Evolutionary conservation across 2,329 filamentous ascomycete genomes (phyloP).

Genomic region (Alternaria tenuissima): DNA sequence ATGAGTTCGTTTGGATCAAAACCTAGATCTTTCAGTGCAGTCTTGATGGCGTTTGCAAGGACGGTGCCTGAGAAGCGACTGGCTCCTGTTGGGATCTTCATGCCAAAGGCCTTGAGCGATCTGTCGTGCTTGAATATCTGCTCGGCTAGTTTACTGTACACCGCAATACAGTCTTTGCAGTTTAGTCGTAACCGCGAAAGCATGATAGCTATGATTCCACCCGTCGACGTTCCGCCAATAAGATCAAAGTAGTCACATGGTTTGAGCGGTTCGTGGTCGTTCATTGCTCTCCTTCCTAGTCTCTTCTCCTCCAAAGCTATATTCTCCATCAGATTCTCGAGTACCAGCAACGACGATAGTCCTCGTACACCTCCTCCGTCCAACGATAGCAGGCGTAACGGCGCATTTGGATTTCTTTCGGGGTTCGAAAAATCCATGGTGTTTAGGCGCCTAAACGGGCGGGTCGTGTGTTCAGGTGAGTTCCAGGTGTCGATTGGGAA

Average conservation of each 20-base stretch:
- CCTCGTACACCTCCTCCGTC: constrained; percentile 53
- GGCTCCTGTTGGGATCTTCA: constrained; percentile 48
- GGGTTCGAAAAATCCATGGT: constrained; percentile 37
- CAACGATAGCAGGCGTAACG: constrained; percentile 45
- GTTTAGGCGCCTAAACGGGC: neutral
- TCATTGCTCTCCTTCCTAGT: constrained; percentile 37
- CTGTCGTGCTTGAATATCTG: constrained; percentile 51
- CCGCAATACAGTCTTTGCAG: constrained; percentile 48
- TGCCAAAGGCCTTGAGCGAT: constrained; percentile 45
- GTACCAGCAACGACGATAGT: constrained; percentile 50
- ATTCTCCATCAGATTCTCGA: constrained; percentile 51
- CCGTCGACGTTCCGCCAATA: constrained; percentile 52
- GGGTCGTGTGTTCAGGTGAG: neutral
- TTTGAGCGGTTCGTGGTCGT: constrained; percentile 40
- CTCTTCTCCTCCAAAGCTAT: constrained; percentile 51
- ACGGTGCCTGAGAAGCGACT: constrained; percentile 50
- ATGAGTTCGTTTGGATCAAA: constrained; percentile 49
- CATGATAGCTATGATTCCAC: constrained; percentile 52
- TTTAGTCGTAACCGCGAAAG: constrained; percentile 50
- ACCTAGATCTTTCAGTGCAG: constrained; percentile 41
- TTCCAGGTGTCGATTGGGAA: neutral
- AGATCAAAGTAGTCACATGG: constrained; percentile 54
- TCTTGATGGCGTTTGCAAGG: constrained; percentile 49
- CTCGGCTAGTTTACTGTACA: constrained; percentile 49
- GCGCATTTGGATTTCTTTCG: constrained; percentile 44